Evolutionary conservation across 2,329 filamentous ascomycete genomes (phyloP).

Genomic region (Alternaria dauci): DNA sequence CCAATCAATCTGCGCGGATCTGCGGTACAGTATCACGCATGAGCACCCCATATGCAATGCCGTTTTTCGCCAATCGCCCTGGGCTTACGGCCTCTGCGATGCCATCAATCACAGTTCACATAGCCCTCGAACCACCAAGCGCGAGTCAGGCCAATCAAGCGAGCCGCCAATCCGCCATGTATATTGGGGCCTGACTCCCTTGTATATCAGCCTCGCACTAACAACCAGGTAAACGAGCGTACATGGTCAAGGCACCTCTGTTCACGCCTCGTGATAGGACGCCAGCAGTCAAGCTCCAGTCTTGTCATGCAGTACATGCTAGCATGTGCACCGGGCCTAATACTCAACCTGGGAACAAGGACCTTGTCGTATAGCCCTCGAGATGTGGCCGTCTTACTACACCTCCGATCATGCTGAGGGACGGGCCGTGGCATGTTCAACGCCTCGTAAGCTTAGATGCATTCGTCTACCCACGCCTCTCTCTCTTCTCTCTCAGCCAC

Average conservation of each 20-base stretch:
- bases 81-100: slow-evolving; percentile 22
- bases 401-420: slow-evolving; percentile 35
- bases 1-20: slow-evolving; percentile 48
- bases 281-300: slow-evolving; percentile 31
- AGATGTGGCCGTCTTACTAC: slow-evolving; percentile 4
- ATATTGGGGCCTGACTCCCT: slow-evolving; percentile 33
- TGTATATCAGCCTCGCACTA: slow-evolving; percentile 34
- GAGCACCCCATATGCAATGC: slow-evolving; percentile 42
- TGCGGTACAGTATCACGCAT: slow-evolving; percentile 39
- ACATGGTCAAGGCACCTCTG: slow-evolving; percentile 26
- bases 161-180: slow-evolving; percentile 26
- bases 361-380: slow-evolving; percentile 7
- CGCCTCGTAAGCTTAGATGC: slow-evolving; percentile 17
- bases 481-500: not conserved
- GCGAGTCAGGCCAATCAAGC: slow-evolving; percentile 11
- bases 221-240: slow-evolving; percentile 26
- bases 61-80: slow-evolving; percentile 44
- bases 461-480: not conserved
- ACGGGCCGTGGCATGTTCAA: slow-evolving; percentile 39
- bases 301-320: slow-evolving; percentile 34
- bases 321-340: slow-evolving; percentile 15
- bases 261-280: slow-evolving; percentile 34
- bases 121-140: slow-evolving; percentile 17
- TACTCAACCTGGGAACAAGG: slow-evolving; percentile 10
- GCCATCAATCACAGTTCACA: slow-evolving; percentile 19